These are phyloP conservation scores for Paralagenidium karlingii DNA, from an alignment of 352 stramenopile species.

Conservation along the genomic window DNA sequence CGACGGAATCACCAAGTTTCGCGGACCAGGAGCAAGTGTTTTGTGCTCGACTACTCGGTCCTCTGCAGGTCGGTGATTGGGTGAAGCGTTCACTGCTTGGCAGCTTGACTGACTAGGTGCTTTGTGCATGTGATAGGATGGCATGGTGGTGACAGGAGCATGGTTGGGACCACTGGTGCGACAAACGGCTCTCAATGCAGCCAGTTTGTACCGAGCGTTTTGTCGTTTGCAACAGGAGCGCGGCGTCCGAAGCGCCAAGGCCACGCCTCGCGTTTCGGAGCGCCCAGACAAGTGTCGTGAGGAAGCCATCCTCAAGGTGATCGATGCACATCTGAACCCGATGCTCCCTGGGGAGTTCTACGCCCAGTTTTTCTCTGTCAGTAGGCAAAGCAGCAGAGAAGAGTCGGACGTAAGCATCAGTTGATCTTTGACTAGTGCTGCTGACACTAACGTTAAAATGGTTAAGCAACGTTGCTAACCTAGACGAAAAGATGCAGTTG, in stretches of 20 bases:
- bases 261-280: slow-evolving; percentile 39
- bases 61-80: too few relatives aligned
- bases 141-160: slow-evolving; percentile 71
- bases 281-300: slow-evolving; percentile 61
- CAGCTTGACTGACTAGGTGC: neutral
- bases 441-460: too few relatives aligned
- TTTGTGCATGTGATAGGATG: slow-evolving; percentile 20
- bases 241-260: slow-evolving; percentile 14
- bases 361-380: slow-evolving; percentile 67
- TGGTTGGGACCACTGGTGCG: slow-evolving; percentile 74
- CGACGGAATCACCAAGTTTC: slow-evolving; percentile 60
- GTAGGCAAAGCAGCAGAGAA: too few relatives aligned
- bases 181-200: slow-evolving; percentile 73
- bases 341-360: slow-evolving; percentile 83
- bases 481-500: too few relatives aligned
- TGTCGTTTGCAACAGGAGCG: slow-evolving; percentile 68
- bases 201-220: slow-evolving; percentile 51
- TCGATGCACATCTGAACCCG: slow-evolving; percentile 68
- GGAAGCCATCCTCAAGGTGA: slow-evolving; percentile 50
- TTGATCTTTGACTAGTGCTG: too few relatives aligned
- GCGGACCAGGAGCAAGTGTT: slow-evolving; percentile 73
- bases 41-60: slow-evolving; percentile 65
- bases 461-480: too few relatives aligned
- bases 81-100: neutral
- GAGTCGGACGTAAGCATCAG: too few relatives aligned